Conservation (phyloP, 495 filamentous ascomycete species). For the Penicillium taxi region DNA sequence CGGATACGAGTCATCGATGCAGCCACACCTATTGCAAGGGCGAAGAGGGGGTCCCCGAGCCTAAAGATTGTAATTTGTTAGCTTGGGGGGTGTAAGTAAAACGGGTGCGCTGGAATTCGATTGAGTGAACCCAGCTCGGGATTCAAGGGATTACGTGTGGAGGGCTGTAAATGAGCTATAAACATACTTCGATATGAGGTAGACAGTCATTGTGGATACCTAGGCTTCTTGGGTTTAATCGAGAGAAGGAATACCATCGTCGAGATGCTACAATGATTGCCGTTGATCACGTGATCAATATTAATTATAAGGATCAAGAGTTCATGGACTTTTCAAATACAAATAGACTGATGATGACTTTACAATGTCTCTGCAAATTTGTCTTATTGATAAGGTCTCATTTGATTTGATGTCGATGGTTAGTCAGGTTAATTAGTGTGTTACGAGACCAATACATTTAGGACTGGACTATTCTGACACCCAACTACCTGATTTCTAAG, state of each 20-base stretch:
- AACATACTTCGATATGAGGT: slow-evolving; percentile 39
- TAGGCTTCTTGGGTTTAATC: background rate
- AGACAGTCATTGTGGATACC: slow-evolving; percentile 23
- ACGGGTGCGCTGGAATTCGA: background rate
- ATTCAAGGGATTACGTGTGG: background rate
- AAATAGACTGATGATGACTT: no score
- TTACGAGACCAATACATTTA: no score
- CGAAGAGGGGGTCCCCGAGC: slow-evolving; percentile 78
- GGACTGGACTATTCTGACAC: no score
- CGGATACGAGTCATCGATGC: slow-evolving; percentile 52
- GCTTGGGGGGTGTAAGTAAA: background rate
- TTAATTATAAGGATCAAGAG: no score
- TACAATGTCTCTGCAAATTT: no score
- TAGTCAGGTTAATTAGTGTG: no score
- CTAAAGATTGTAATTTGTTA: slow-evolving; percentile 39
- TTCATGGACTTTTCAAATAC: no score
- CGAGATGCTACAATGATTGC: background rate
- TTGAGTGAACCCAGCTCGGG: background rate
- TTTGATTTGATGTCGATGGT: no score
- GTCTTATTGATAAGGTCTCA: no score
- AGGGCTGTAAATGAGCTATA: background rate
- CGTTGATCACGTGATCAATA: background rate
- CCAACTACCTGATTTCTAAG: no score
- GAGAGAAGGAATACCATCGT: no score
- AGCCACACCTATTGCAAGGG: slow-evolving; percentile 65